phyloP scores from a whole-genome alignment of 345 rosid species.

The Atalantia buxifolia region DNA sequence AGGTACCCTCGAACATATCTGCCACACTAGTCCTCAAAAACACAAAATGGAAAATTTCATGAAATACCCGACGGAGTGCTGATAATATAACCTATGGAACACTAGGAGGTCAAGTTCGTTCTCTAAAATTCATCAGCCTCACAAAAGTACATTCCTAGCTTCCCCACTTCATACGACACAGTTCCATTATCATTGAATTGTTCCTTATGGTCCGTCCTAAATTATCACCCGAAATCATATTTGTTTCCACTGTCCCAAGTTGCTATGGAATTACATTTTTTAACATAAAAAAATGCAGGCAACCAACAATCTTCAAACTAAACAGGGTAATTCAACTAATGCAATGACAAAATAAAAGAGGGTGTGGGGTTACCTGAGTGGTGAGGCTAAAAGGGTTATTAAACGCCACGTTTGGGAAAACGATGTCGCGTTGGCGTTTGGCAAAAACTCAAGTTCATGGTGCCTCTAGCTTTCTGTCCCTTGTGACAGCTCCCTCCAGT shows the following conservation, averaged over 20 bases:
- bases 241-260: not conserved
- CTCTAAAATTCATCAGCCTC: too few species aligned
- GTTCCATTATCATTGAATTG: too few species aligned
- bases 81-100: too few species aligned
- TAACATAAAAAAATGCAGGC: not conserved
- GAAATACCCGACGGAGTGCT: too few species aligned
- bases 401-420: constrained; percentile 84
- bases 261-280: not conserved
- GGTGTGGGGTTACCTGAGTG: constrained; percentile 48
- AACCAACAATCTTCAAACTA: not conserved
- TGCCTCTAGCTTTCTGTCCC: constrained; percentile 90
- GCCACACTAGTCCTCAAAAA: not conserved
- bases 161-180: too few species aligned
- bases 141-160: too few species aligned
- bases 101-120: too few species aligned
- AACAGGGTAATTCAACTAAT: not conserved
- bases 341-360: not conserved
- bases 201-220: too few species aligned
- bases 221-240: not conserved
- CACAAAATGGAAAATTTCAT: not conserved
- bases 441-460: constrained; percentile 84
- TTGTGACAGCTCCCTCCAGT: constrained; percentile 95
- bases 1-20: not conserved
- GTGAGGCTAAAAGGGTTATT: constrained; percentile 80
- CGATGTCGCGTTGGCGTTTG: constrained; percentile 89